These are phyloP conservation scores for Spathaspora gorwiae DNA, from an alignment of 805 yeast genomes.

Conservation along the genomic window DNA sequence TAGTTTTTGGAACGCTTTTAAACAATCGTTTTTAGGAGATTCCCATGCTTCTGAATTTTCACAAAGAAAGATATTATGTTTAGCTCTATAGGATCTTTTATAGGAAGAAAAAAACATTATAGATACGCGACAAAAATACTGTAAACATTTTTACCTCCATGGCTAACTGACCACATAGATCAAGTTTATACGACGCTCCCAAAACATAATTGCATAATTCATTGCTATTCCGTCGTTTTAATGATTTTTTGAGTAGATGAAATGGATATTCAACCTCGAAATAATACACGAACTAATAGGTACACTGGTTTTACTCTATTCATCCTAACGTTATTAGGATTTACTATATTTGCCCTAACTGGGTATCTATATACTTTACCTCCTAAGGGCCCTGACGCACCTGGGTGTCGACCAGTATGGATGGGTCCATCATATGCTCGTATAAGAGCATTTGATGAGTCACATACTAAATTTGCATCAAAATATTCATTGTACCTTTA, in stretches of 20 bases:
- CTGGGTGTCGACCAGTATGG: conserved; percentile 59
- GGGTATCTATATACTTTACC: conserved; percentile 12
- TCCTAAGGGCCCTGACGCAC: conserved; percentile 27
- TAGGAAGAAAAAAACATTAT: no score
- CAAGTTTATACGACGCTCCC: no score
- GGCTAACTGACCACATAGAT: no score
- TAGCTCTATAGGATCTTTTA: no score
- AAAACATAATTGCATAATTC: no score
- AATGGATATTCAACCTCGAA: not conserved
- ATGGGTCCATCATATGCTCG: conserved; percentile 85
- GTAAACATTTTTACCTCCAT: no score
- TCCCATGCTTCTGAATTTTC: no score
- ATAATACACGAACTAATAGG: not conserved
- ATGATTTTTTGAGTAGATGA: not conserved
- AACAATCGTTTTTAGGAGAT: no score
- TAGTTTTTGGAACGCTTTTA: no score
- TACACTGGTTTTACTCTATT: not conserved
- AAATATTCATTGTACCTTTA: conserved; percentile 84
- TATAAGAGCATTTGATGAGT: conserved; percentile 65
- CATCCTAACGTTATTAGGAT: not conserved
- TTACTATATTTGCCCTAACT: conserved; percentile 1
- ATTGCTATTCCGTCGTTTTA: no score
- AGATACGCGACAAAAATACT: no score
- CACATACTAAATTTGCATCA: conserved; percentile 65
- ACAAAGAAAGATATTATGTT: no score